Conservation (phyloP, 2,329 filamentous ascomycete species). For the Mycosphaerella sp. region DNA sequence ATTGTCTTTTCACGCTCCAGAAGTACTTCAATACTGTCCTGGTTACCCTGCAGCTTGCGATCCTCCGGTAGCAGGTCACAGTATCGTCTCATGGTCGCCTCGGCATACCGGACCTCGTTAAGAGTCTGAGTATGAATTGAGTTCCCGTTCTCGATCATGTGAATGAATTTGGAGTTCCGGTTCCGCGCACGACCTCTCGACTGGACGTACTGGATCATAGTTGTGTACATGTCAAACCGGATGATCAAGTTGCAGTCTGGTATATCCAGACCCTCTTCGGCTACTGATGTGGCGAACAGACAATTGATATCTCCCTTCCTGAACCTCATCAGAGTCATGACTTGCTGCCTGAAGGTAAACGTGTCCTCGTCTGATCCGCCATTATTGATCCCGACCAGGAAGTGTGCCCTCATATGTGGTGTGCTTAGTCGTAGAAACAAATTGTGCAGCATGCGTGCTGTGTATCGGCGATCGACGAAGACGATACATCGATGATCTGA, state of each 20-base stretch:
- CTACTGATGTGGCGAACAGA: constrained; percentile 59
- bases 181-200: constrained; percentile 82
- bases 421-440: constrained; percentile 57
- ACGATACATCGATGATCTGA: constrained; percentile 69
- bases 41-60: constrained; percentile 58
- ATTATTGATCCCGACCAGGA: constrained; percentile 57
- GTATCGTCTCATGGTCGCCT: constrained; percentile 63
- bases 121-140: constrained; percentile 52
- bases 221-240: constrained; percentile 80
- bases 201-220: constrained; percentile 92
- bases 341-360: constrained; percentile 66
- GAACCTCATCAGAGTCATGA: constrained; percentile 63
- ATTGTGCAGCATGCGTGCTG: constrained; percentile 65
- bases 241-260: constrained; percentile 61
- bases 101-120: constrained; percentile 54
- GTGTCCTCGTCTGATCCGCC: constrained; percentile 45
- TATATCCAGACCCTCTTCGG: constrained; percentile 61
- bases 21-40: constrained; percentile 49
- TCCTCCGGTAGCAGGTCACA: constrained; percentile 70
- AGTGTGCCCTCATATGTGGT: constrained; percentile 53
- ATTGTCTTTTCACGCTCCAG: constrained; percentile 46
- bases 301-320: constrained; percentile 55
- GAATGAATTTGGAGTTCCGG: constrained; percentile 69
- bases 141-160: constrained; percentile 74
- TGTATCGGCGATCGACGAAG: constrained; percentile 74